Conservation (phyloP, 2,329 filamentous ascomycete species). For the Calonectria honghensis region DNA sequence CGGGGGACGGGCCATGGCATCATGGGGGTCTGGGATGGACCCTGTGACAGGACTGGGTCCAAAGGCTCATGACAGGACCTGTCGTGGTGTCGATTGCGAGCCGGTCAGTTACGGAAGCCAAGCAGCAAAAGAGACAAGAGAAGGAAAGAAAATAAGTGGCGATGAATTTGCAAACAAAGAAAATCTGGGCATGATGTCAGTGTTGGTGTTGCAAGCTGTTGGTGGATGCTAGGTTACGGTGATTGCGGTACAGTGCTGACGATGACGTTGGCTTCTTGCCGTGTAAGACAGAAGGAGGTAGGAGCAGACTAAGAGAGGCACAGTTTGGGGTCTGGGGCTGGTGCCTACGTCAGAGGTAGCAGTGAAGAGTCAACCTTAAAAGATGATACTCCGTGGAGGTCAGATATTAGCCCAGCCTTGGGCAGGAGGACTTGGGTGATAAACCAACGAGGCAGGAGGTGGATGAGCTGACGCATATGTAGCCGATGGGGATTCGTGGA, state of each 20-base stretch:
- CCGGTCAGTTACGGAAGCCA: not conserved
- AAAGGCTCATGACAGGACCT: not conserved
- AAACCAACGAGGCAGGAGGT: constrained; percentile 9
- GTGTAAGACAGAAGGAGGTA: not conserved
- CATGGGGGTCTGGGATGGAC: constrained; percentile 21
- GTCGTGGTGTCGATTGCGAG: constrained; percentile 6
- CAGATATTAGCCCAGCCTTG: not conserved
- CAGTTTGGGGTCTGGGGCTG: constrained; percentile 10
- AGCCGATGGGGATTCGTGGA: not conserved
- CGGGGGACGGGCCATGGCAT: constrained; percentile 21
- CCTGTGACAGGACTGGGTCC: constrained; percentile 13
- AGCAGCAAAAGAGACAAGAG: not conserved
- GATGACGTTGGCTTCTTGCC: constrained; percentile 15
- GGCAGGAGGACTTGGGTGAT: not conserved
- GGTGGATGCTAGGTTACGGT: constrained; percentile 1
- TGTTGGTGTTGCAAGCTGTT: not conserved
- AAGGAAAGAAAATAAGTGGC: no score
- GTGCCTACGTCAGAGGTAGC: constrained; percentile 19
- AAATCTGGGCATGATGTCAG: constrained; percentile 1
- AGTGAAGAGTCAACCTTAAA: constrained; percentile 2
- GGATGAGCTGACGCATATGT: not conserved
- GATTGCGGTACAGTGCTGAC: constrained; percentile 10
- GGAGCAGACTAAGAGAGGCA: not conserved
- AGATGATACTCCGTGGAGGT: not conserved
- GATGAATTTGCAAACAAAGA: not conserved